Base-by-base conservation (phyloP, 2,329 filamentous ascomycete genomes). In the Aureobasidium lini region DNA sequence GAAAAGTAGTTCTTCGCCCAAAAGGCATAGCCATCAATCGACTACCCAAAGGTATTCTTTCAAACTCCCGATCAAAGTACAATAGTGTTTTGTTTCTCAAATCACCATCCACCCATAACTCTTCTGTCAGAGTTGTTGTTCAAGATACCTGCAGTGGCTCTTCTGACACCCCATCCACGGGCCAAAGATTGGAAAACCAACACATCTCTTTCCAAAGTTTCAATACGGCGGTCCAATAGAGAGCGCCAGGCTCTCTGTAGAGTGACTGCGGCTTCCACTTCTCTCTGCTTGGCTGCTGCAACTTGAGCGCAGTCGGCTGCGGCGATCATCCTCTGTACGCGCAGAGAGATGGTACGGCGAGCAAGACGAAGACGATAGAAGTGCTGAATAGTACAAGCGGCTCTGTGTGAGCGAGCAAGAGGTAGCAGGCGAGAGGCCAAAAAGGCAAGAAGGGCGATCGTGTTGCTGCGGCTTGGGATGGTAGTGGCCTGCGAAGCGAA, bases 341-440 rank as follows among this genome's bases (percentile, higher is more conserved):
- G 72, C 40, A 68, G 66, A 6, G 66, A 62, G 1, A 70, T 64
- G 10, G 63, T 64, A 16, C 66, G 63, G 31, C 74, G 69, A 10
- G 67, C 59, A n/a, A 71, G 58, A 57, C 65, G 65, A 5, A 61
- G 47, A 16, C 82, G 77, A 72, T 78, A 85, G 6, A 74, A 73
- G 15, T 72, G 71, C 66, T 86, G 83, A 15, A 86, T 76, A 0
- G 73, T 72, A 2, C 72, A 67, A 0, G 82, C 81, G 2, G 83
- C 83, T 44, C 78, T 76, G 60, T 76, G 72, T 11, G 71, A 71
- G 59, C 74, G 74, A 1, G 77, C 76, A 6, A 81, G 74, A 0
- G 79, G 76, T 3, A 86, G 72, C 1, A 86, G 71, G 42, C 83
- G 77, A 4, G 81, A 83, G 43, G 81, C 82, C 6, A 86, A 76